Base-by-base conservation (phyloP, 164 flowering plant species). In the Cinnamomum chago region DNA sequence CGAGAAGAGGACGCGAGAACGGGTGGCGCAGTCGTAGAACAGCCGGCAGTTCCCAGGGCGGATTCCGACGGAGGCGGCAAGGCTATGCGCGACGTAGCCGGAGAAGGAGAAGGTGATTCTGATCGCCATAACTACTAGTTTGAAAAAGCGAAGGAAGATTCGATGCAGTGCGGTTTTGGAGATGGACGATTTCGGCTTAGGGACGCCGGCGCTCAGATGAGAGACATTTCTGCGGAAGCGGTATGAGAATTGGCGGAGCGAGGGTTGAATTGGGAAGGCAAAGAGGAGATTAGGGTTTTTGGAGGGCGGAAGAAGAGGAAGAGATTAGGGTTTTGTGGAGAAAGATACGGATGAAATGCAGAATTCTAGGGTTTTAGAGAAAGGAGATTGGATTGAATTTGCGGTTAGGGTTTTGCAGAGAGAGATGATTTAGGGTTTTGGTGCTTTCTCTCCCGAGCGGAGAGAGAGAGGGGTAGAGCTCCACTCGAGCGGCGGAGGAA, bases 11-110 rank as follows among this genome's bases (percentile, higher is more conserved):
- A 79, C 5, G 33, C 84, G 76, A 2, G 88, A 82, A 2, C 83
- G 83, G 50, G 80, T 47, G 72, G 78, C 27, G 72, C 83, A 89
- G 13, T 89, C 93, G 5, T 88, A 88, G 72, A 87, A 30, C 35
- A 79, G 30, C 1, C 92, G 83, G 74, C 76, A 79, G 25, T 77
- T 82, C 3, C 84, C 83, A 11, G 69, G 70, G 50, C 87, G 83
- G 12, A 27, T 11, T 4, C 87, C 83, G 78, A 89, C 83, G 23
- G 86, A 70, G 55, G 86, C 78, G 25, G 85, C 85, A 0, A 93
- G 51, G 82, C 76, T 89, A n/a, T 86, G 85, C 62, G 90, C 92
- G 7, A 89, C 77, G 75, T 87, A 84, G 83, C 90, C 85, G 72
- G 98, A 87, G 79, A 74, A 88, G 75, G 78, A 66, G 66, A 87